Evolutionary conservation across 1,139 yeast genomes (phyloP).

Genomic region (Yamadazyma atmosphaerica): DNA sequence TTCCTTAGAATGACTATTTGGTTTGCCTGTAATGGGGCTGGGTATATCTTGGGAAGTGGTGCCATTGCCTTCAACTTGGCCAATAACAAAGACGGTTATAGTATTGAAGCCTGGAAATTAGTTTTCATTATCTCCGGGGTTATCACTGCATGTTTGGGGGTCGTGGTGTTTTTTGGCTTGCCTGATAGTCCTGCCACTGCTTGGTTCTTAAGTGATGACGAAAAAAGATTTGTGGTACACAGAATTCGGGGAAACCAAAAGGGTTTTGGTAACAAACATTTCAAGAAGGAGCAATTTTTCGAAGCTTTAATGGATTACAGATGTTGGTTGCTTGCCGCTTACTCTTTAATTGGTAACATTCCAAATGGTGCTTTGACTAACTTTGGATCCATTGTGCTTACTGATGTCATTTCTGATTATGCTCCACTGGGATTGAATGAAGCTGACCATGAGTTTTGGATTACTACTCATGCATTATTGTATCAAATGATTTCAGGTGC

Average conservation of each 20-base stretch:
- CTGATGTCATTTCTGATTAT: constrained; percentile 5
- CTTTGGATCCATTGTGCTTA: constrained; percentile 47
- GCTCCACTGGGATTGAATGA: constrained; percentile 1
- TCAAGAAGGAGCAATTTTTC: constrained; percentile 53
- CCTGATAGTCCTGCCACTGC: constrained; percentile 34
- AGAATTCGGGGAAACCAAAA: constrained; percentile 43
- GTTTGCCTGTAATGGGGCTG: constrained; percentile 35
- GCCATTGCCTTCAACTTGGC: constrained; percentile 26
- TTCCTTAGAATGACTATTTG: constrained; percentile 26
- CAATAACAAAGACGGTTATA: constrained; percentile 15
- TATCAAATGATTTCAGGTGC: constrained; percentile 40
- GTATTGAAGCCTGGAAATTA: constrained; percentile 33
- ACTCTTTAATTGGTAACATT: constrained; percentile 27
- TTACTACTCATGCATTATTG: constrained; percentile 24
- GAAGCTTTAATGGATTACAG: constrained; percentile 52
- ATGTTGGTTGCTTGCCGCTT: constrained; percentile 42
- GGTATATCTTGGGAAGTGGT: constrained; percentile 25
- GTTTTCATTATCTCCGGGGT: constrained; percentile 31
- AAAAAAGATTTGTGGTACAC: constrained; percentile 40
- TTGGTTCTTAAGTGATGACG: constrained; percentile 45
- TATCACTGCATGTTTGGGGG: constrained; percentile 27
- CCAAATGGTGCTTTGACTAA: constrained; percentile 43
- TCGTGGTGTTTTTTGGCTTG: constrained; percentile 22
- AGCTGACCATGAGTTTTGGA: constrained; percentile 42
- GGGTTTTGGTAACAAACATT: constrained; percentile 56